These are phyloP conservation scores for Tuber calosporum DNA, from an alignment of 495 filamentous ascomycete species.

Conservation along the genomic window DNA sequence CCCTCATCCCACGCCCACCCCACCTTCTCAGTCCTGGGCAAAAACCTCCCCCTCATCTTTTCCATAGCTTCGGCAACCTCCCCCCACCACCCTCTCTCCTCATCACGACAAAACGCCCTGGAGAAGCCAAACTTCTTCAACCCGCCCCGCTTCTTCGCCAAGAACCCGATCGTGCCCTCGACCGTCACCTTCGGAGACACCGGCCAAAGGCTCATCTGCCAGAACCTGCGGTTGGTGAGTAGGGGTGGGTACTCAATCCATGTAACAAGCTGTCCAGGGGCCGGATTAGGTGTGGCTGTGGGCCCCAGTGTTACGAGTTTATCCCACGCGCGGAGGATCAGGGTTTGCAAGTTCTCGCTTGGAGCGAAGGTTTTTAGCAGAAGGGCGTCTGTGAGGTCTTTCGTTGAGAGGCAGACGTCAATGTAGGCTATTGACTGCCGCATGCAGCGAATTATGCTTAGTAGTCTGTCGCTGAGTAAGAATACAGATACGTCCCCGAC, in stretches of 20 bases:
- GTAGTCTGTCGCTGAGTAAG: conserved; percentile 30
- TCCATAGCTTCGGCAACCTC: conserved; percentile 35
- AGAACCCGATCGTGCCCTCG: conserved; percentile 28
- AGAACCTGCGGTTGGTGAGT: conserved; percentile 33
- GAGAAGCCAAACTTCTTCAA: conserved; percentile 37
- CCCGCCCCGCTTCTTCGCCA: conserved; percentile 25
- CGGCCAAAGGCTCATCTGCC: conserved; percentile 35
- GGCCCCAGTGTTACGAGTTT: conserved; percentile 39
- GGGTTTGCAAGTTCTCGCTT: conserved; percentile 33
- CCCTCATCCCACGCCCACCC: conserved; percentile 25
- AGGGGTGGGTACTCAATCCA: conserved; percentile 38
- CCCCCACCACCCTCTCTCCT: conserved; percentile 28
- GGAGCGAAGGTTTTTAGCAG: conserved; percentile 38
- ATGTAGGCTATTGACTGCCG: conserved; percentile 22
- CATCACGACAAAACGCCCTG: conserved; percentile 33
- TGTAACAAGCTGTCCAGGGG: conserved; percentile 18
- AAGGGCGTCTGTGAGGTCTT: conserved; percentile 36
- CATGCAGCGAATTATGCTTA: conserved; percentile 26
- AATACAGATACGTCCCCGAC: conserved; percentile 34
- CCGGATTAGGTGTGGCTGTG: conserved; percentile 1
- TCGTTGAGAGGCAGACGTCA: conserved; percentile 38
- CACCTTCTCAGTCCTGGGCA: conserved; percentile 16
- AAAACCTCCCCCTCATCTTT: conserved; percentile 29
- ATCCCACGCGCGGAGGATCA: conserved; percentile 37
- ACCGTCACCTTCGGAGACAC: conserved; percentile 38